Percentiles rank a stretch among this genome's conserved stretches.
Evolutionary conservation across 2,329 filamentous ascomycete species (phyloP).

Genomic region (Aspergillus ochraceoroseus): DNA sequence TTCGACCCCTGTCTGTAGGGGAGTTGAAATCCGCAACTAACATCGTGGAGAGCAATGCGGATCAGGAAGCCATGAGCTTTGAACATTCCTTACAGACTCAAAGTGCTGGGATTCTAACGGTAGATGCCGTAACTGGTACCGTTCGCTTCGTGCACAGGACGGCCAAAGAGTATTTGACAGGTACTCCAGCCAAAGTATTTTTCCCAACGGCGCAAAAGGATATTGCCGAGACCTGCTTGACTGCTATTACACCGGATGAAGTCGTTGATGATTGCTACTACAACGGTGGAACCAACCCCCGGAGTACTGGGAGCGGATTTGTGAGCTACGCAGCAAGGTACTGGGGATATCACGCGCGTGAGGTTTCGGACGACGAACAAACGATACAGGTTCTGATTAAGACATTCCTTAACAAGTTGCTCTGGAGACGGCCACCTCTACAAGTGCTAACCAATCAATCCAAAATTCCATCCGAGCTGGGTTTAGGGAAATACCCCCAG

Average conservation of each 20-base stretch:
- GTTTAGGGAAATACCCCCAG: constrained; percentile 25
- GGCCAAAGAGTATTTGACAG: constrained; percentile 29
- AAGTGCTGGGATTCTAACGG: constrained; percentile 24
- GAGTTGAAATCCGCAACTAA: constrained; percentile 24
- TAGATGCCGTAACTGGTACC: constrained; percentile 25
- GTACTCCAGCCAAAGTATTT: constrained; percentile 28
- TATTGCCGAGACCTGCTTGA: constrained; percentile 30
- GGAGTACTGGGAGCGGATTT: constrained; percentile 14
- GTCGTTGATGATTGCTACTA: constrained; percentile 33
- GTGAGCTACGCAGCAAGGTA: constrained; percentile 28
- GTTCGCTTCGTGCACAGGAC: constrained; percentile 31
- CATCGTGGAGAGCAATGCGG: not conserved
- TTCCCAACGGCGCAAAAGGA: constrained; percentile 29
- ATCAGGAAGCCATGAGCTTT: constrained; percentile 13
- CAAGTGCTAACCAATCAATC: constrained; percentile 9
- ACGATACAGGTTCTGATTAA: constrained; percentile 29
- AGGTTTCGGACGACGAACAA: constrained; percentile 29
- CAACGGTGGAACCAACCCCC: constrained; percentile 13
- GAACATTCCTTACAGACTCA: constrained; percentile 19
- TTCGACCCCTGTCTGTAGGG: constrained; percentile 23
- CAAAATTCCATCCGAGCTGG: constrained; percentile 22
- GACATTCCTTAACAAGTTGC: constrained; percentile 34
- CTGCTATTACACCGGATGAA: constrained; percentile 27
- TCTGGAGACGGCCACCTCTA: constrained; percentile 29
- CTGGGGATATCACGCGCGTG: constrained; percentile 30